Conservation (phyloP, 805 yeast genomes). For the Zygosaccharomyces gambellarensis region DNA sequence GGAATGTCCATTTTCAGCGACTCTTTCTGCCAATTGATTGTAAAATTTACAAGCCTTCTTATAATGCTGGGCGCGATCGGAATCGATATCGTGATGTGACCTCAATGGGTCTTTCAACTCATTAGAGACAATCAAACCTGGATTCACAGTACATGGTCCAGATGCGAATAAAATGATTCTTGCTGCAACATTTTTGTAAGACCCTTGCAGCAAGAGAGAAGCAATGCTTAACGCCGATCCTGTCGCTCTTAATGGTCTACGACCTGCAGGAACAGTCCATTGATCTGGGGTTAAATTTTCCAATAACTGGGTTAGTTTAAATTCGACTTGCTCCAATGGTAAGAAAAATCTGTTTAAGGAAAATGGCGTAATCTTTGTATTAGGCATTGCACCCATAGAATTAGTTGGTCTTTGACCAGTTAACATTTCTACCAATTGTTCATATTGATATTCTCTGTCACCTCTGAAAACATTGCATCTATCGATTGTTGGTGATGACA, state of each 20-base stretch:
- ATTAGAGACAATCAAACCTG: constrained; percentile 89
- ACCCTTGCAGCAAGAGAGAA: constrained; percentile 69
- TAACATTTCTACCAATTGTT: constrained; percentile 57
- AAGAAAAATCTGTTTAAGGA: constrained; percentile 60
- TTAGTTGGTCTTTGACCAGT: constrained; percentile 48
- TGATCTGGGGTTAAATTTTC: constrained; percentile 76
- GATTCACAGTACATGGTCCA: constrained; percentile 92
- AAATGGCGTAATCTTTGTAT: constrained; percentile 38
- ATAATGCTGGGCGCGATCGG: constrained; percentile 82
- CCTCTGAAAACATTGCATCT: constrained; percentile 85
- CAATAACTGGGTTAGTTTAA: constrained; percentile 70
- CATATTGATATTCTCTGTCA: constrained; percentile 66
- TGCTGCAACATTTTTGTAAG: constrained; percentile 82
- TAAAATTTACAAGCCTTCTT: constrained; percentile 81
- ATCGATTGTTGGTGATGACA: constrained; percentile 60
- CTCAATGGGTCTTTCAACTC: constrained; percentile 94
- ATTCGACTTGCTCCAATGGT: constrained; percentile 75
- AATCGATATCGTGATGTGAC: constrained; percentile 94
- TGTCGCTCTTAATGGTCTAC: constrained; percentile 84
- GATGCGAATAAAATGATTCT: constrained; percentile 86
- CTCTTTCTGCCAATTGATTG: constrained; percentile 65
- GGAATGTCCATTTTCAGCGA: constrained; percentile 68
- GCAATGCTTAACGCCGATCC: constrained; percentile 92
- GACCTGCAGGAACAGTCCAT: constrained; percentile 83
- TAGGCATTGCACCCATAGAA: constrained; percentile 26